Percentiles rank a stretch among this genome's conserved stretches.
Conservation (phyloP, 345 rosid genomes). For the Hevea brasiliensis region DNA sequence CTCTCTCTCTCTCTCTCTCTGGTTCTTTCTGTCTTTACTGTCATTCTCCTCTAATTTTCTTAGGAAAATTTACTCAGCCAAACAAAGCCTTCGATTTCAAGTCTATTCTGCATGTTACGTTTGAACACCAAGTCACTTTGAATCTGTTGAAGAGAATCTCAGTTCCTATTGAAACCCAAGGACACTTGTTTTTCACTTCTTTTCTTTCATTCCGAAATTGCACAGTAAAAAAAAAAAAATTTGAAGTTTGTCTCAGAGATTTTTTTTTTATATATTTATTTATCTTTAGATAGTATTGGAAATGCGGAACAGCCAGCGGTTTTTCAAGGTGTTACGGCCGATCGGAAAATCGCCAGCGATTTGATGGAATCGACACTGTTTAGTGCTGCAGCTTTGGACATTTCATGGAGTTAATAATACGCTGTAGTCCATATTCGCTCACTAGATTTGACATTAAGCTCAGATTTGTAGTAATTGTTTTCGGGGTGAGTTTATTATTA, state of each 20-base stretch:
- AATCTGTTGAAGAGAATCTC: background rate
- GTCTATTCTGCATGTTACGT: background rate
- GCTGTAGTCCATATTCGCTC: slow-evolving; percentile 32
- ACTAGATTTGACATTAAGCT: slow-evolving; percentile 41
- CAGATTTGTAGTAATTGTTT: slow-evolving; percentile 47
- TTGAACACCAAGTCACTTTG: background rate
- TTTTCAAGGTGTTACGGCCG: slow-evolving; percentile 15
- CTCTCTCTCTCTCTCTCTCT: background rate
- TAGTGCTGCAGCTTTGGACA: slow-evolving; percentile 18
- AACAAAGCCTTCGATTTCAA: background rate
- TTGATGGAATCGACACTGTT: slow-evolving; percentile 38
- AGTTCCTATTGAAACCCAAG: background rate
- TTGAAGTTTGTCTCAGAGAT: too few species aligned
- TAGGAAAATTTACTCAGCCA: background rate
- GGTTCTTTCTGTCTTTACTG: background rate
- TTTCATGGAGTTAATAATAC: slow-evolving; percentile 71
- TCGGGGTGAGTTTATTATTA: slow-evolving; percentile 50
- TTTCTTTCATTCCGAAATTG: background rate
- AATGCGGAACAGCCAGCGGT: slow-evolving; percentile 28
- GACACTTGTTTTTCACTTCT: background rate
- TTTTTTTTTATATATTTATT: background rate
- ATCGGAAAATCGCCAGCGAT: slow-evolving; percentile 28
- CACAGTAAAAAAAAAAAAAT: background rate
- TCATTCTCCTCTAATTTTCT: background rate
- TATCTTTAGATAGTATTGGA: background rate